Base-by-base conservation (phyloP, 2,329 filamentous ascomycete species). In the Aureobasidium subglaciale region DNA sequence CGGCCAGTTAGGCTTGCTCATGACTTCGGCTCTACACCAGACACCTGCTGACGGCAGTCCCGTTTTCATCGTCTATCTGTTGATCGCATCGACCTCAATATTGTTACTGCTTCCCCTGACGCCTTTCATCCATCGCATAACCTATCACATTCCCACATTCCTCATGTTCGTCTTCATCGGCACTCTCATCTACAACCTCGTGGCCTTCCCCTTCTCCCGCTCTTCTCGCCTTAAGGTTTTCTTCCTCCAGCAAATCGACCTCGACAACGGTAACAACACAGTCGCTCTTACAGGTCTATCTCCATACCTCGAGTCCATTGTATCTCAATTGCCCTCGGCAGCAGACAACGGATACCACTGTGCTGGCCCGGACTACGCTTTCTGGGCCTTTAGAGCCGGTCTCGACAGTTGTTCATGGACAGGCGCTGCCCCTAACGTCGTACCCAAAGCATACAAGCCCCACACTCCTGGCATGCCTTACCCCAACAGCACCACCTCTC, bases 41-140 rank as follows among this genome's bases (percentile, higher is more conserved):
- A 96, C 90, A 0, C 87, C 87, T 6, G 81, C 87, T 2, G 93
- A 99, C 68, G 93, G 93, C 2, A 88, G 84, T 59, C 79, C 82
- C 32, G 75, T 86, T 16, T 71, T 95, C 15, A 70, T 82, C 7
- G 84, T 90, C 5, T 90, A 96, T 68, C 67, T 95, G 13, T 70
- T 82, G 32, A 79, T 90, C 38, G 84, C 86, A 0, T 66, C 78
- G 6, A 78, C 92, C 59, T 84, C 84, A 11, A 80, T 89, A 1
- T 67, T 96, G 1, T 67, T 96, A 0, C 72, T 96, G 16, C 74
- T 89, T 1, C 93, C 93, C 0, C 69, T 90, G 2, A 80, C 85
- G 0, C 93, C 93, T 0, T 95, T 95, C 67, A 78, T 96, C 37
- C 91, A 97, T 68, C 86, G 92, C 40, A 83, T 93, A 60, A 89